Percentiles rank a stretch among this genome's conserved stretches.
Evolutionary conservation across 805 yeast genomes (phyloP).

Genomic region (Spencermartinsiella europaea): DNA sequence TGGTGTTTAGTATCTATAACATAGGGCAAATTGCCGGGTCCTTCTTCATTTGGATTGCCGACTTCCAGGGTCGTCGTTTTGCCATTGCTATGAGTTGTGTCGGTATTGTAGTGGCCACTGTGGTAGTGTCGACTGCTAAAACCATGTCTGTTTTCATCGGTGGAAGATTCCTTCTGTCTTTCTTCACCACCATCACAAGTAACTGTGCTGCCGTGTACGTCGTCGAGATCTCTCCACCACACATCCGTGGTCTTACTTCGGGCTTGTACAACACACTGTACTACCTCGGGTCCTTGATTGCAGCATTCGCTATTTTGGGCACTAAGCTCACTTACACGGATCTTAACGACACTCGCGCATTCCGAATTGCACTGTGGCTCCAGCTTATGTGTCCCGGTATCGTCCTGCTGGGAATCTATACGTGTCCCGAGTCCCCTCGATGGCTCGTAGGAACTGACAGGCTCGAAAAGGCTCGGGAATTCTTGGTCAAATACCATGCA

Average conservation of each 20-base stretch:
- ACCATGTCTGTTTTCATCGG: slow-evolving; percentile 13
- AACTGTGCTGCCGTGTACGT: slow-evolving; percentile 17
- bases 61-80: slow-evolving; percentile 11
- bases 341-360: slow-evolving; percentile 3
- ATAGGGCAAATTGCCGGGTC: slow-evolving; percentile 16
- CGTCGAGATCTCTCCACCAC: slow-evolving; percentile 19
- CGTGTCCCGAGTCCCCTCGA: slow-evolving; percentile 83
- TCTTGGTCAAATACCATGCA: slow-evolving; percentile 13
- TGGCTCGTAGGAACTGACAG: slow-evolving; percentile 66
- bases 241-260: slow-evolving; percentile 17
- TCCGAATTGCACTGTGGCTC: slow-evolving; percentile 17
- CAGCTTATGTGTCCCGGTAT: slow-evolving; percentile 15
- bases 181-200: slow-evolving; percentile 11
- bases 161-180: slow-evolving; percentile 18
- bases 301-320: slow-evolving; percentile 14
- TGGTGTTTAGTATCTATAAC: slow-evolving; percentile 17
- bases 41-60: slow-evolving; percentile 14
- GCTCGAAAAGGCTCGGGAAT: slow-evolving; percentile 39
- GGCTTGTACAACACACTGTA: slow-evolving; percentile 18
- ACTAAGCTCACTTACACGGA: slow-evolving; percentile 7
- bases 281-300: slow-evolving; percentile 14
- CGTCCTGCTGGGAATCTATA: slow-evolving; percentile 33
- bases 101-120: slow-evolving; percentile 15
- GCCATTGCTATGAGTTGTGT: slow-evolving; percentile 15
- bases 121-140: slow-evolving; percentile 11